phyloP scores from a whole-genome alignment of 2,329 filamentous ascomycete species.

The Diaporthe eres region DNA sequence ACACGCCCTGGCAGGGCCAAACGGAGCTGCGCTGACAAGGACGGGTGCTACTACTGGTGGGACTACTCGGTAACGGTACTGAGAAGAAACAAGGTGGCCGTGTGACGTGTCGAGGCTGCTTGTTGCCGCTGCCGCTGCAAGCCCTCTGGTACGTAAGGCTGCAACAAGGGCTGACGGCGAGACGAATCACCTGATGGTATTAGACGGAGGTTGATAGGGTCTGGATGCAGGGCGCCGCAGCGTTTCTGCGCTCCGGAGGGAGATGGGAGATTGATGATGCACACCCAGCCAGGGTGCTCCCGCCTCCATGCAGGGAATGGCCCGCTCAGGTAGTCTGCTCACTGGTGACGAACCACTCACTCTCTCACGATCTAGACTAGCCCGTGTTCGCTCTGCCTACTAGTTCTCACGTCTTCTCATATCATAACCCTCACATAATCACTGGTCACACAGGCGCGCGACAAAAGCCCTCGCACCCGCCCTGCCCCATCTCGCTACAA shows the following conservation, averaged over 20 bases:
- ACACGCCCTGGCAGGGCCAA: background rate
- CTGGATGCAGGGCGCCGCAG: constrained; percentile 17
- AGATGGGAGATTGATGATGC: background rate
- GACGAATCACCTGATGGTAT: constrained; percentile 15
- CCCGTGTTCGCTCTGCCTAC: background rate
- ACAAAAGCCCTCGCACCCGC: background rate
- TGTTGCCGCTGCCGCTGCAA: background rate
- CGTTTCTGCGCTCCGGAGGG: background rate
- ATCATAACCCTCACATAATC: constrained; percentile 5
- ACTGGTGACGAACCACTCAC: background rate
- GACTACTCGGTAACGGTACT: background rate
- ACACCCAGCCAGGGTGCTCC: background rate
- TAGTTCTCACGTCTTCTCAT: constrained; percentile 3
- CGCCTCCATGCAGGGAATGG: constrained; percentile 2
- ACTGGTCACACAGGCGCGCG: constrained; percentile 29
- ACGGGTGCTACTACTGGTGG: too few relatives aligned
- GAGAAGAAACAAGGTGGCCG: background rate
- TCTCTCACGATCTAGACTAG: constrained; percentile 2
- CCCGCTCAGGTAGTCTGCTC: background rate
- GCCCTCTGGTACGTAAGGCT: constrained; percentile 22
- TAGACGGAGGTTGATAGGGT: background rate
- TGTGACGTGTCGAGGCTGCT: constrained; percentile 22
- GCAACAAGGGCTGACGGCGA: constrained; percentile 15
- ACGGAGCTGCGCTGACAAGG: background rate
- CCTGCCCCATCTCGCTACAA: background rate